Percentiles rank a stretch among this genome's conserved stretches.
phyloP scores from a whole-genome alignment of 257 asterid species.

The Lithospermum erythrorhizon region DNA sequence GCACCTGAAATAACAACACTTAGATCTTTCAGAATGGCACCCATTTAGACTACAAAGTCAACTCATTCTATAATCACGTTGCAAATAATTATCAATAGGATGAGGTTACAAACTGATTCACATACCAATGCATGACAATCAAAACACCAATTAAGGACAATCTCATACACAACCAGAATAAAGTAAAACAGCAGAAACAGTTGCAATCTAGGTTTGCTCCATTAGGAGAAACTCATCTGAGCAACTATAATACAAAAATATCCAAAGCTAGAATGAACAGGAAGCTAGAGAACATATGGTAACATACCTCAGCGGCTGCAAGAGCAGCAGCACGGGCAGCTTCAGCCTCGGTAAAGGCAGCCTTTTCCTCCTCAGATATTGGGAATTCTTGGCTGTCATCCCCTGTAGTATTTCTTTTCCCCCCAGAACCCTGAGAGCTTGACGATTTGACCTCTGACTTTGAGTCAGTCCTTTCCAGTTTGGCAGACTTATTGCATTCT shows the following conservation, averaged over 20 bases:
- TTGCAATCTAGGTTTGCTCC: not conserved
- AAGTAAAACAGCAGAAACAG: not conserved
- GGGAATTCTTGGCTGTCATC: conserved; percentile 40
- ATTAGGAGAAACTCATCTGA: not conserved
- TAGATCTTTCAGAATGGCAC: not conserved
- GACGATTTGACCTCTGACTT: conserved; percentile 40
- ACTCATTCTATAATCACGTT: not conserved
- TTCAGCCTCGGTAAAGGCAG: conserved; percentile 89
- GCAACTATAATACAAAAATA: not conserved
- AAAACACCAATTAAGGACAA: not conserved
- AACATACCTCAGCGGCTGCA: conserved; percentile 94
- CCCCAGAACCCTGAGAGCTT: conserved; percentile 45
- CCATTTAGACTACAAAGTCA: too few relatives aligned
- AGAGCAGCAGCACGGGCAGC: conserved; percentile 86
- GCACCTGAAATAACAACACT: not conserved
- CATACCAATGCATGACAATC: not conserved
- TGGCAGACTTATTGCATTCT: conserved; percentile 25
- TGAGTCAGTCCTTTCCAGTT: conserved; percentile 27
- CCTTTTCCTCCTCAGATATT: conserved; percentile 84
- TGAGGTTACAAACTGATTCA: not conserved
- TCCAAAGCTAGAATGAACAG: not conserved
- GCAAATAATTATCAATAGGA: not conserved
- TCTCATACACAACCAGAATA: not conserved
- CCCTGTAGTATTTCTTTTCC: conserved; percentile 27
- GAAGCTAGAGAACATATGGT: not conserved